Evolutionary conservation across 1,284 basidiomycete species (phyloP), one percentile per base, ranked within the genome.

Genomic region (Cryptococcus sp.): DNA sequence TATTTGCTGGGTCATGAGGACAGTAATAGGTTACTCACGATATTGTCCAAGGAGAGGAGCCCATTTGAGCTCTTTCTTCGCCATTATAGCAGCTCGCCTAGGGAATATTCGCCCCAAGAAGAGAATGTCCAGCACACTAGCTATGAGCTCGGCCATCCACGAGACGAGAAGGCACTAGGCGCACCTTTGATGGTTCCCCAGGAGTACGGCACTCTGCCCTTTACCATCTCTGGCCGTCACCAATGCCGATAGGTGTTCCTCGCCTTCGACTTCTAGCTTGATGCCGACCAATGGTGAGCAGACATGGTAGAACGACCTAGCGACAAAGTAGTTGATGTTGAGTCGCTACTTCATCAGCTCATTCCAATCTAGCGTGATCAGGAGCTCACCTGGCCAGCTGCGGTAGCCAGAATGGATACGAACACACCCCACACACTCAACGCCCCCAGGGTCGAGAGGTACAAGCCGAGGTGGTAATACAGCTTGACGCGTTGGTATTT

Each of bases 31-130:
- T 19, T 18, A 59, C 72, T 59, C 47, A 74, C 74, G 86, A 76
- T 84, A 98, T 61, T 91, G 90, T 2, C 95, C 95, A 9, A 99
- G 78, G 4, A 85, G 55, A 0, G 95, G 95, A 0, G 82, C 77
- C 78, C 80, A 94, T 62, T 87, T 83, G 26, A 98, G 76, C 52
- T 92, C 88, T 65, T 87, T 84, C 78, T 99, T 99, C 18, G 92
- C 85, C 83, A 94, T 92, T 66, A 99, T 94, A 21, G 85, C 80
- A 5, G 88, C 80, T 54, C 80, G 79, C 54, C 79, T 80, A 11
- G 92, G 94, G 75, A 97, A 88, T 59, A 93, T 81, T 54, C 89
- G 81, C 50, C 87, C 93, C 46, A 98, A 77, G 62, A 84, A 82
- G 33, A 92, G 72, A 51, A 95, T 80, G 72, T 94, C 91, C 47